These are phyloP conservation scores for Ceratonia siliqua DNA, from an alignment of 306 rosid genomes.

Conservation along the genomic window DNA sequence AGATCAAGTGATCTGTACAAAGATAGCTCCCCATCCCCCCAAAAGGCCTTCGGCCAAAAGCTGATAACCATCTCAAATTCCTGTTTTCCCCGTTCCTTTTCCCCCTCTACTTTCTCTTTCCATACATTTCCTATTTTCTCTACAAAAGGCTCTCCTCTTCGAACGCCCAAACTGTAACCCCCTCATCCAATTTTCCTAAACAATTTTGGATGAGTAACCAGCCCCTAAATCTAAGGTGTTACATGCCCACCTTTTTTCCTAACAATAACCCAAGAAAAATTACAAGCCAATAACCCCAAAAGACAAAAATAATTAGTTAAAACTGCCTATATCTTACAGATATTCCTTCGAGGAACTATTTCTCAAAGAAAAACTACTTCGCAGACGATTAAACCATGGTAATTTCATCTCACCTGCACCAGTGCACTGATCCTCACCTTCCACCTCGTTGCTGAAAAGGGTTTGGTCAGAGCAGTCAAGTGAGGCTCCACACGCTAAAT, in stretches of 20 bases:
- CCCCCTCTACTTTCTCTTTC: conserved; percentile 17
- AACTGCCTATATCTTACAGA: conserved; percentile 63
- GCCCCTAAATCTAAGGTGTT: conserved; percentile 59
- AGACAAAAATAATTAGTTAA: conserved; percentile 17
- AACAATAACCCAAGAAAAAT: conserved; percentile 50
- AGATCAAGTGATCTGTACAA: not conserved
- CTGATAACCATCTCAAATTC: conserved; percentile 32
- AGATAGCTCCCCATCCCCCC: too few species aligned
- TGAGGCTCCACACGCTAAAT: conserved; percentile 92
- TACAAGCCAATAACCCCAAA: conserved; percentile 43
- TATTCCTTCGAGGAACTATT: conserved; percentile 52
- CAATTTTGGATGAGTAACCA: conserved; percentile 56
- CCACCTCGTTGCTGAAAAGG: conserved; percentile 79
- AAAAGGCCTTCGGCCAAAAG: conserved; percentile 89
- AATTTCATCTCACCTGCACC: conserved; percentile 72
- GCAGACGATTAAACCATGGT: conserved; percentile 61
- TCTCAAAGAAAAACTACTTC: conserved; percentile 50
- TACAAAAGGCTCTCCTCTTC: conserved; percentile 72
- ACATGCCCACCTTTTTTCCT: conserved; percentile 44
- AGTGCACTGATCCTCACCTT: conserved; percentile 81
- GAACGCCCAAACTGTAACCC: conserved; percentile 63
- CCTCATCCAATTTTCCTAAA: conserved; percentile 54
- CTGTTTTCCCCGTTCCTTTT: not conserved
- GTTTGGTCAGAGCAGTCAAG: conserved; percentile 94
- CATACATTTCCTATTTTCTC: conserved; percentile 51